These are phyloP conservation scores for Claviceps spartinae DNA, from an alignment of 2,329 filamentous ascomycete genomes.

Conservation along the genomic window DNA sequence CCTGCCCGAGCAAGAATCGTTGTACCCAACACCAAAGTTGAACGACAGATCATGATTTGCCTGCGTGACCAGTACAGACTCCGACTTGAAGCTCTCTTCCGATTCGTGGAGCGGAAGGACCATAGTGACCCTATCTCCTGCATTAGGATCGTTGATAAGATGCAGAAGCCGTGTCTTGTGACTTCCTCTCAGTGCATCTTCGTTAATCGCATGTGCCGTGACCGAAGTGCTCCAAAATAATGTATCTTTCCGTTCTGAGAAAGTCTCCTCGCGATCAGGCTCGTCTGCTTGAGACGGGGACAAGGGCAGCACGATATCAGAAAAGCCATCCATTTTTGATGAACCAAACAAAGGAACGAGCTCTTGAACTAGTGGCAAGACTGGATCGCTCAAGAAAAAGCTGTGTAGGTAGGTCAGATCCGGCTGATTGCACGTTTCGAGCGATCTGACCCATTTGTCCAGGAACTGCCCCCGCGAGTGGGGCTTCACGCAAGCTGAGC, in stretches of 20 bases:
- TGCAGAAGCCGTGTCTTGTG: slow-evolving; percentile 61
- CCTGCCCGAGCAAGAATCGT: slow-evolving; percentile 40
- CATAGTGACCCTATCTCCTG: slow-evolving; percentile 35
- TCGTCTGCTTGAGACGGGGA: slow-evolving; percentile 27
- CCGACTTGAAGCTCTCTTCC: slow-evolving; percentile 36
- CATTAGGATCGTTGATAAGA: slow-evolving; percentile 45
- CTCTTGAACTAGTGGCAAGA: slow-evolving; percentile 46
- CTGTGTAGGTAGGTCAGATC: slow-evolving; percentile 63
- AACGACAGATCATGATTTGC: slow-evolving; percentile 40
- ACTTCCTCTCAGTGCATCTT: slow-evolving; percentile 50
- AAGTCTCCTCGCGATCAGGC: slow-evolving; percentile 31
- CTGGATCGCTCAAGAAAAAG: slow-evolving; percentile 53
- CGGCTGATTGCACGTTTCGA: slow-evolving; percentile 62
- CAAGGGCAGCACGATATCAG: slow-evolving; percentile 63
- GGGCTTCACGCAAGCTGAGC: slow-evolving; percentile 45
- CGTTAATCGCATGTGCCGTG: slow-evolving; percentile 36
- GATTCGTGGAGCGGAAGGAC: slow-evolving; percentile 34
- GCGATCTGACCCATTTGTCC: slow-evolving; percentile 48
- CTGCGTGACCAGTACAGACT: slow-evolving; percentile 35
- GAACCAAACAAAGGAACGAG: slow-evolving; percentile 65
- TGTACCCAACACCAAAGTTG: slow-evolving; percentile 46
- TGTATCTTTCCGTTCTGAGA: slow-evolving; percentile 46
- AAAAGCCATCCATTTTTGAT: slow-evolving; percentile 57
- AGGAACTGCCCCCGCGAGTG: slow-evolving; percentile 58
- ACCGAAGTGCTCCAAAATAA: slow-evolving; percentile 67